Conservation (phyloP, 768 basidiomycete genomes). For the Lentinula aciculospora region DNA sequence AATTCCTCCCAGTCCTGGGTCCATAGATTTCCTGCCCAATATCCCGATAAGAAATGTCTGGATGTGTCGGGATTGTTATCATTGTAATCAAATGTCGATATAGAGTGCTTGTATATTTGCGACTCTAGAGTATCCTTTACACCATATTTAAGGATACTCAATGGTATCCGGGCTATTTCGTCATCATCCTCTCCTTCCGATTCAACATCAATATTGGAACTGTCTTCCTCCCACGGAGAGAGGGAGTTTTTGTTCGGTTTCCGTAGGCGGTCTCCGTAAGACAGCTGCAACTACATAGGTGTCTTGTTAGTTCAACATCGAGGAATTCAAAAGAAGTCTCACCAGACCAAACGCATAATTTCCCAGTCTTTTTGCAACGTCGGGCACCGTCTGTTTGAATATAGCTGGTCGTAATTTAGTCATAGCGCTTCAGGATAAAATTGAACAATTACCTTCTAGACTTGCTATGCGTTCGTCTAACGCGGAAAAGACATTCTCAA, state of each 20-base stretch:
- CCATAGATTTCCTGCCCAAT: neutral
- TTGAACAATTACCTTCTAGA: constrained; percentile 20
- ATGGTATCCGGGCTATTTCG: no score
- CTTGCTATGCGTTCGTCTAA: constrained; percentile 17
- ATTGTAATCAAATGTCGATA: neutral
- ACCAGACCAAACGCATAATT: constrained; percentile 17
- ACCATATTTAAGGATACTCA: no score
- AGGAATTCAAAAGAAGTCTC: neutral
- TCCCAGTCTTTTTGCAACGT: constrained; percentile 12
- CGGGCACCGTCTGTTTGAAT: constrained; percentile 16
- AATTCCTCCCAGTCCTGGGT: neutral
- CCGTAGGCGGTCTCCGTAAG: no score
- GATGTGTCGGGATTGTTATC: neutral
- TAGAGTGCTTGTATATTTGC: no score
- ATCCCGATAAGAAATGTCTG: neutral
- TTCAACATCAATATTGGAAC: no score
- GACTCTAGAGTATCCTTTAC: no score
- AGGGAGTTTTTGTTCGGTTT: no score
- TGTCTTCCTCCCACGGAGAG: no score
- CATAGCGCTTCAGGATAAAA: no score
- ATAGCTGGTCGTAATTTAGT: constrained; percentile 9
- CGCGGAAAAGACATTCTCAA: constrained; percentile 14
- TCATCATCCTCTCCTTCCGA: no score
- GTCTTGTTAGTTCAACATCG: neutral
- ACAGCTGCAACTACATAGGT: neutral